These are phyloP conservation scores for Leccinum angustisporum DNA, from an alignment of 1,284 basidiomycete genomes.

Conservation along the genomic window DNA sequence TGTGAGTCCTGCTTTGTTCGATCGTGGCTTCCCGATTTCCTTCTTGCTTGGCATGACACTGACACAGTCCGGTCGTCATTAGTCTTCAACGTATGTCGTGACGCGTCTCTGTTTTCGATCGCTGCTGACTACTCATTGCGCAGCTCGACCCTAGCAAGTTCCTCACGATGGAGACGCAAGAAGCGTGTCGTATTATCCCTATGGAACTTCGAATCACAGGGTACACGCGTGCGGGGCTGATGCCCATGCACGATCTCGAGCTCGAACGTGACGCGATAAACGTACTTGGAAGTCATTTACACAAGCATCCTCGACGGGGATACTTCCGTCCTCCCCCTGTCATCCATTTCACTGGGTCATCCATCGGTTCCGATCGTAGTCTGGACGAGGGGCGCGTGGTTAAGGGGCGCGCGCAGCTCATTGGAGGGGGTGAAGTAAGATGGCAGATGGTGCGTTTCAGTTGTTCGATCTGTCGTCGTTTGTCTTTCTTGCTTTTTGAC, in stretches of 20 bases:
- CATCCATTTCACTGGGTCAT: slow-evolving; percentile 50
- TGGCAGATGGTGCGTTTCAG: slow-evolving; percentile 50
- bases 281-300: neutral
- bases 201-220: slow-evolving; percentile 45
- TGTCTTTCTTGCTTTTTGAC: neutral
- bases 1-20: slow-evolving; percentile 36
- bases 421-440: slow-evolving; percentile 49
- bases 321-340: slow-evolving; percentile 42
- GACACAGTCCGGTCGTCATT: neutral
- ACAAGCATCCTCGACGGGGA: slow-evolving; percentile 1
- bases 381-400: slow-evolving; percentile 33
- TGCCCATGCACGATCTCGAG: slow-evolving; percentile 29
- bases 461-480: neutral
- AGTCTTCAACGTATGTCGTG: slow-evolving; percentile 26
- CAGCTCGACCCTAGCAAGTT: slow-evolving; percentile 31
- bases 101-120: neutral
- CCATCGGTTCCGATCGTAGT: slow-evolving; percentile 40
- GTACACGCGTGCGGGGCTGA: slow-evolving; percentile 41
- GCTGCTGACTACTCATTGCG: neutral
- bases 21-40: neutral
- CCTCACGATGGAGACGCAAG: slow-evolving; percentile 36
- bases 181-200: slow-evolving; percentile 55
- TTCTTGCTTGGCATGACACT: neutral
- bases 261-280: neutral
- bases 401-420: slow-evolving; percentile 49